A percentile compares a stretch with the other conserved stretches of the same genome.
These are phyloP conservation scores for Chamaenerion angustifolium DNA, from an alignment of 345 rosid genomes.

Conservation along the genomic window DNA sequence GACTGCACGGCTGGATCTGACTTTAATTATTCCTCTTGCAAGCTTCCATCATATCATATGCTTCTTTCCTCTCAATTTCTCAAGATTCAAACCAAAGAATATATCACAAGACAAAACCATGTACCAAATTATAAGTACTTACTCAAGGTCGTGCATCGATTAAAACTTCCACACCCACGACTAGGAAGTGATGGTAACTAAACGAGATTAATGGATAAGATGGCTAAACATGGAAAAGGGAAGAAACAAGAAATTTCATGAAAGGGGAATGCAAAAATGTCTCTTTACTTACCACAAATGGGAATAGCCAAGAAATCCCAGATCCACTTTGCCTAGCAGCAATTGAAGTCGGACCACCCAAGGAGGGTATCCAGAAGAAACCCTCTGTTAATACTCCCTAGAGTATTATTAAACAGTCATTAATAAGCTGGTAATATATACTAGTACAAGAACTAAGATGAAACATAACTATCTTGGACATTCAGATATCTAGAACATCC, in stretches of 20 bases:
- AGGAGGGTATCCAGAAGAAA: conserved; percentile 96
- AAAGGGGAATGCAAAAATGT: conserved; percentile 2
- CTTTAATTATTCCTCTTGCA: no score
- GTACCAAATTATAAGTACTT: no score
- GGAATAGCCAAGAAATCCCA: conserved; percentile 92
- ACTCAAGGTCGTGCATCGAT: no score
- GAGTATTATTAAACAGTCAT: conserved; percentile 10
- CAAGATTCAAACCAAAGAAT: no score
- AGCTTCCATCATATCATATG: no score
- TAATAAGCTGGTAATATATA: neutral
- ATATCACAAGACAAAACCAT: no score
- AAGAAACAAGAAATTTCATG: neutral
- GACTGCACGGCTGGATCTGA: no score
- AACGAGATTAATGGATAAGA: no score
- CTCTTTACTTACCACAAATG: conserved; percentile 69
- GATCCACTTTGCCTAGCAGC: conserved; percentile 98
- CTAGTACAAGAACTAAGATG: neutral
- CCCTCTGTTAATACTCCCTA: conserved; percentile 92
- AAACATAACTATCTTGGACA: neutral
- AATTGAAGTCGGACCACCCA: conserved; percentile 88
- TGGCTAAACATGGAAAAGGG: neutral
- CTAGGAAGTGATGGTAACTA: no score
- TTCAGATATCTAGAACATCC: neutral
- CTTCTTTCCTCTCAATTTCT: no score
- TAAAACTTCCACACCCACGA: no score